These are phyloP conservation scores for Suillus lakei DNA, from an alignment of 768 basidiomycete genomes.

Conservation along the genomic window DNA sequence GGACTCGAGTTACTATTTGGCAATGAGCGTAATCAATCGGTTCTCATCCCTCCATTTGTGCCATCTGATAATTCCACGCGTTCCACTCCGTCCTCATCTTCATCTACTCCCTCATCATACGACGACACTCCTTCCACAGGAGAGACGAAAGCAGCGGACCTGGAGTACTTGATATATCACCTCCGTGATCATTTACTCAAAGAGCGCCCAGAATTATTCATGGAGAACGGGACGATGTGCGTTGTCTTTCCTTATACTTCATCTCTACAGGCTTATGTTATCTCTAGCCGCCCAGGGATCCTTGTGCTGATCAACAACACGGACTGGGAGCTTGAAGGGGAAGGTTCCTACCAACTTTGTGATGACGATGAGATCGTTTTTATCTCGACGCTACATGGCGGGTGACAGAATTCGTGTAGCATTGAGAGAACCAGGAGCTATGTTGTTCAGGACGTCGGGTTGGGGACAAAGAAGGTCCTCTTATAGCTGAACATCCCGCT, in stretches of 20 bases:
- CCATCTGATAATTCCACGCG: constrained; percentile 41
- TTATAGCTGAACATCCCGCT: not conserved
- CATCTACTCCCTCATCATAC: constrained; percentile 10
- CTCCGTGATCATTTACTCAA: constrained; percentile 78
- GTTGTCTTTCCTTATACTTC: constrained; percentile 29
- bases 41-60: constrained; percentile 57
- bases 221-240: constrained; percentile 87
- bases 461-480: not conserved
- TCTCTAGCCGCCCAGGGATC: constrained; percentile 87
- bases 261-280: constrained; percentile 6
- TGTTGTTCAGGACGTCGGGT: not conserved
- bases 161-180: constrained; percentile 80
- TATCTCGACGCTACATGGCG: constrained; percentile 95
- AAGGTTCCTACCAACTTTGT: constrained; percentile 81
- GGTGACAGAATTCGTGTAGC: constrained; percentile 42
- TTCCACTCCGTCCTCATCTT: constrained; percentile 2
- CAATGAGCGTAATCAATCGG: constrained; percentile 61
- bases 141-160: constrained; percentile 54
- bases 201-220: constrained; percentile 88
- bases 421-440: not conserved
- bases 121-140: constrained; percentile 7
- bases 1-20: constrained; percentile 87
- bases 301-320: constrained; percentile 96
- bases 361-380: constrained; percentile 91
- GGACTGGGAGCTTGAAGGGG: constrained; percentile 98